These are phyloP conservation scores for Babesia divergens DNA, from an alignment of 169 alveolate species.

Conservation along the genomic window DNA sequence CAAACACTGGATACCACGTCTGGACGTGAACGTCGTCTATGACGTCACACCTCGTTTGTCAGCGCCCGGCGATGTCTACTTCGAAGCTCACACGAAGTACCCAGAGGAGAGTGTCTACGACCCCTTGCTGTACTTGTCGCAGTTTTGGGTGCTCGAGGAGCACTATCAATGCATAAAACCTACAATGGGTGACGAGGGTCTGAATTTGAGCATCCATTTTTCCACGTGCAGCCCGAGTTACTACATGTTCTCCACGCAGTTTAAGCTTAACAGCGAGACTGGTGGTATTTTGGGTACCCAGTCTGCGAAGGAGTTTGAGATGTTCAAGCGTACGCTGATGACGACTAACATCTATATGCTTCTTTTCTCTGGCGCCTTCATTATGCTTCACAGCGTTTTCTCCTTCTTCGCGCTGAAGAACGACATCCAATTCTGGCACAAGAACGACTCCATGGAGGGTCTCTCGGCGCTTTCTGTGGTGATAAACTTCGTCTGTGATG, in stretches of 20 bases:
- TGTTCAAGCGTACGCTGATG: slow-evolving; percentile 83
- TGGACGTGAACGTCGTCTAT: slow-evolving; percentile 58
- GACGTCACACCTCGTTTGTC: slow-evolving; percentile 18
- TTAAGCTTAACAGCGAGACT: slow-evolving; percentile 24
- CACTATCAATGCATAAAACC: slow-evolving; percentile 19
- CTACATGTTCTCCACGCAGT: slow-evolving; percentile 22
- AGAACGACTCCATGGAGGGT: slow-evolving; percentile 93
- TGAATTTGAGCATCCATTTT: slow-evolving; percentile 31
- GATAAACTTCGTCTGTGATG: slow-evolving; percentile 82
- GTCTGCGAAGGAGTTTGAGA: slow-evolving; percentile 76
- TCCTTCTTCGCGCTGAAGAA: slow-evolving; percentile 89
- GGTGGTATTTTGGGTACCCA: slow-evolving; percentile 37
- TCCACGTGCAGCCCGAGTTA: slow-evolving; percentile 50
- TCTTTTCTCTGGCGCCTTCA: slow-evolving; percentile 78
- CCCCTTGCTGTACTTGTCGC: slow-evolving; percentile 56
- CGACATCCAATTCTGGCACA: slow-evolving; percentile 93
- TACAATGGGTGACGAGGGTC: background rate
- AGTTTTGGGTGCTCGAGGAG: slow-evolving; percentile 62
- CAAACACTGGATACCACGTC: slow-evolving; percentile 62
- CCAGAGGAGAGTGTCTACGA: slow-evolving; percentile 33
- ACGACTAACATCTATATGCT: slow-evolving; percentile 84
- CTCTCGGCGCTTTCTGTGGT: slow-evolving; percentile 89
- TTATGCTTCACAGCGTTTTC: slow-evolving; percentile 83
- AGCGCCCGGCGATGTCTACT: slow-evolving; percentile 14
- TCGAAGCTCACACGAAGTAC: background rate